Evolutionary conservation across 2,329 filamentous ascomycete species (phyloP).

Genomic region (Pseudopithomyces maydicus): DNA sequence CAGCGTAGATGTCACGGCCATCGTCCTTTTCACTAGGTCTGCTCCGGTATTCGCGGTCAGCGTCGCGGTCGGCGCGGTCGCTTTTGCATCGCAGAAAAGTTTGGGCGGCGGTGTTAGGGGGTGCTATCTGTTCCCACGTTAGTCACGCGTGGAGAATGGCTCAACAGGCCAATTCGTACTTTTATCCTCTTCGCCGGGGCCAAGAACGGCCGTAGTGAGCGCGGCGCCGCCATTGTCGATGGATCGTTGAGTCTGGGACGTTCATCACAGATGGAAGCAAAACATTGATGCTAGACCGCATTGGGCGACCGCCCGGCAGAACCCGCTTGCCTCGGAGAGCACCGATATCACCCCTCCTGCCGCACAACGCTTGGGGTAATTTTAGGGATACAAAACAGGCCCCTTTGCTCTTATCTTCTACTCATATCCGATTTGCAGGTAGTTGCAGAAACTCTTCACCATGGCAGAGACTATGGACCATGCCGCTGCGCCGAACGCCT

Average conservation of each 20-base stretch:
- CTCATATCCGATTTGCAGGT: not conserved
- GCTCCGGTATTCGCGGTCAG: constrained; percentile 13
- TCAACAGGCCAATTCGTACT: constrained; percentile 32
- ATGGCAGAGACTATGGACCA: constrained; percentile 26
- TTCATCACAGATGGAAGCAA: constrained; percentile 19
- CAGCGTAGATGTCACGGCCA: constrained; percentile 19
- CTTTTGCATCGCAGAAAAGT: constrained; percentile 30
- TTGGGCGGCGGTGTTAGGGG: constrained; percentile 28
- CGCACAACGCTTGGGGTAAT: constrained; percentile 1
- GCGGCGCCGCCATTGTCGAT: constrained; percentile 50
- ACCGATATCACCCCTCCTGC: constrained; percentile 32
- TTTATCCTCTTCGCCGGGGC: constrained; percentile 50
- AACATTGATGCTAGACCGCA: constrained; percentile 25
- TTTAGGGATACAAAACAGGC: not conserved
- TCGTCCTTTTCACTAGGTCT: constrained; percentile 14
- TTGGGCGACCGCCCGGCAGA: constrained; percentile 32
- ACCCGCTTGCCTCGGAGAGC: constrained; percentile 25
- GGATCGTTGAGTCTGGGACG: constrained; percentile 16
- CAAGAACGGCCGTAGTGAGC: constrained; percentile 51
- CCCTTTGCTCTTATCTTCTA: not conserved
- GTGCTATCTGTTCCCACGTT: constrained; percentile 30
- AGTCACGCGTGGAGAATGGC: constrained; percentile 12
- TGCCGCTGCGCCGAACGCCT: constrained; percentile 42
- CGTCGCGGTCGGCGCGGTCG: constrained; percentile 22
- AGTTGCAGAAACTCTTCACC: constrained; percentile 1